Conservation (phyloP, 345 rosid genomes). For the Eucalyptus polybractea region DNA sequence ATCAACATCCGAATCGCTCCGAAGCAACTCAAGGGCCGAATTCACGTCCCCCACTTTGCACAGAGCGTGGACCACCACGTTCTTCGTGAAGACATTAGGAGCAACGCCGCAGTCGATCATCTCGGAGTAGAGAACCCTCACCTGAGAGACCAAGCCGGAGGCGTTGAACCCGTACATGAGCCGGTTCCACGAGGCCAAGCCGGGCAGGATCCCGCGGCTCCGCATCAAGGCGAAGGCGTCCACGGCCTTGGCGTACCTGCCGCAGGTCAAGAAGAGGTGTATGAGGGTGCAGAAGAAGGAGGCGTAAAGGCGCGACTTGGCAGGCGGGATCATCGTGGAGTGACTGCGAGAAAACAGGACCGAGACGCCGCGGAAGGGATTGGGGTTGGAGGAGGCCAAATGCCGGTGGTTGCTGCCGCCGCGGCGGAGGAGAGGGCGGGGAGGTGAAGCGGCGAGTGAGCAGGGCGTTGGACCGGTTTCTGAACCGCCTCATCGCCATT, state of each 20-base stretch:
- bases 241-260: conserved; percentile 46
- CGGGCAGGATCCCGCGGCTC: conserved; percentile 29
- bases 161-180: conserved; percentile 49
- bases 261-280: conserved; percentile 47
- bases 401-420: not conserved
- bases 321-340: not conserved
- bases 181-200: conserved; percentile 39
- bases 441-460: not conserved
- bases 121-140: conserved; percentile 41
- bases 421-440: not conserved
- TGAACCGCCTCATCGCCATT: not conserved
- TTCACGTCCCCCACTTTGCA: conserved; percentile 58
- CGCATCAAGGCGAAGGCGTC: conserved; percentile 54
- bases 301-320: conserved; percentile 15
- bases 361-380: not conserved
- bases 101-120: conserved; percentile 54
- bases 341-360: not conserved
- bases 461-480: not conserved
- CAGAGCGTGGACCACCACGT: conserved; percentile 67
- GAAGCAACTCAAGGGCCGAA: conserved; percentile 43
- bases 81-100: conserved; percentile 51
- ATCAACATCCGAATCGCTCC: conserved; percentile 34
- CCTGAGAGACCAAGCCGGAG: conserved; percentile 59
- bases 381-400: not conserved
- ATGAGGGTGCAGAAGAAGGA: conserved; percentile 66